Base-by-base conservation (phyloP, 2,329 filamentous ascomycete species). In the Aspergillus eucalypticola region DNA sequence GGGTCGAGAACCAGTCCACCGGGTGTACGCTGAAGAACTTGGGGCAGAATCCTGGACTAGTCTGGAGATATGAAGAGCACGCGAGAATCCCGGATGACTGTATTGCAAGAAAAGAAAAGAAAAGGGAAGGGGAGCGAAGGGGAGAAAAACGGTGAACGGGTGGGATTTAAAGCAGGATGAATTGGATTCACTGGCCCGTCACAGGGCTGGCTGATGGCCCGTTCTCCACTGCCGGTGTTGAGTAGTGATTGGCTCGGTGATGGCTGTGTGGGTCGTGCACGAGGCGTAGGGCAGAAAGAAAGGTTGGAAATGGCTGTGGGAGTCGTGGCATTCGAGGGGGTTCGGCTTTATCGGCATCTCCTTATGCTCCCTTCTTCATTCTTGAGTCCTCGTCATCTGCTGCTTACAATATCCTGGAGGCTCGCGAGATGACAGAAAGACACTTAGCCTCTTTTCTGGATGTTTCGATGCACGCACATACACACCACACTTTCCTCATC, bases 181-280 rank as follows among this genome's bases (percentile, higher is more conserved):
- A 38, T 48, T 21, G 50, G 53, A 59, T 53, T 56, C 27, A 8
- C 25, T 50, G 46, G 46, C 46, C 46, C 46, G 55, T 54, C 50
- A 63, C 61, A 61, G 59, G 61, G 61, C 61, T 63, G 59, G 59
- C 61, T 63, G 61, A 61, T 59, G 55, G 51, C 52, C 27, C 35
- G 15, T 59, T 35, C n/a, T 25, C 35, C 54, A 41, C 52, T 19
- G n/a, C 53, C 21, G n/a, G 39, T 5, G 4, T 15, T 0, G 11
- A 13, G 2, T 23, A 3, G 23, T n/a, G 25, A 55, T 55, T 55
- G 53, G 53, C 53, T 19, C 8, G 17, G 8, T 10, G 15, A 19
- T 13, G 8, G 3, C 5, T 25, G 21, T 8, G 59, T 61, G 59
- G 59, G 52, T 49, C 59, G 29, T 54, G 49, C 56, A 59, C 56